Base-by-base conservation (phyloP, 1,284 basidiomycete genomes). In the Puccinia triticina region DNA sequence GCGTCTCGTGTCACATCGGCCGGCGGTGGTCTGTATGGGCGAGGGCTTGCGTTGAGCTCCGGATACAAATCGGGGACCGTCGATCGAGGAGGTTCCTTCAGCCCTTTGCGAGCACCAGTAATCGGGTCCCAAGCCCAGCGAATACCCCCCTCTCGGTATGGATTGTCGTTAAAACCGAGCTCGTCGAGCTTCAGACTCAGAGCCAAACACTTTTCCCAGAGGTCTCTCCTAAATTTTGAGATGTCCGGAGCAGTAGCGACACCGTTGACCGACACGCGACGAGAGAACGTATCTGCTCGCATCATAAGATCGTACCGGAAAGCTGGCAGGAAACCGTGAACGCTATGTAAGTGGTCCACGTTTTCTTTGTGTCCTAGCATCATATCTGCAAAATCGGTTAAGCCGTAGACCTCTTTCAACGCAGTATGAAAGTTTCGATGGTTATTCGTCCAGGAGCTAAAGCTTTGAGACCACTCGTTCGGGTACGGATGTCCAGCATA, bases 291-390 rank as follows among this genome's bases (percentile, higher is more conserved):
- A 29, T 73, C 53, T 7, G 34, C 48, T 43, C 46, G 16, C 32
- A 73, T 29, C 29, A 55, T 14, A 16, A 73, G 46, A 73, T 73
- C 71, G 46, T 73, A 73, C 8, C 71, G 71, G 71, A 73, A 73
- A 26, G 71, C 71, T 16, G 71, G 46, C 26, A 73, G 46, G 48
- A 50, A 73, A 26, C 53, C 53, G 34, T 73, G 34, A 32, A 32
- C 14, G 43, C 71, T 73, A 23, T 8, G 46, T 26, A 73, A 32
- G 21, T 53, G 32, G 2, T 50, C 40, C 2, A 73, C 71, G n/a
- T 50, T 73, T 34, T 32, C 40, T 53, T 55, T 50, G 46, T 73
- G 71, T 18, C 18, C 26, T 34, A 34, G 18, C 43, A 73, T 26
- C 71, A 23, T 73, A 16, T 18, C 18, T 10, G 53, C 18, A 50